A percentile compares a stretch with the other conserved stretches of the same genome.
Conservation (phyloP, 441 rosid genomes). For the Populus hybrid region DNA sequence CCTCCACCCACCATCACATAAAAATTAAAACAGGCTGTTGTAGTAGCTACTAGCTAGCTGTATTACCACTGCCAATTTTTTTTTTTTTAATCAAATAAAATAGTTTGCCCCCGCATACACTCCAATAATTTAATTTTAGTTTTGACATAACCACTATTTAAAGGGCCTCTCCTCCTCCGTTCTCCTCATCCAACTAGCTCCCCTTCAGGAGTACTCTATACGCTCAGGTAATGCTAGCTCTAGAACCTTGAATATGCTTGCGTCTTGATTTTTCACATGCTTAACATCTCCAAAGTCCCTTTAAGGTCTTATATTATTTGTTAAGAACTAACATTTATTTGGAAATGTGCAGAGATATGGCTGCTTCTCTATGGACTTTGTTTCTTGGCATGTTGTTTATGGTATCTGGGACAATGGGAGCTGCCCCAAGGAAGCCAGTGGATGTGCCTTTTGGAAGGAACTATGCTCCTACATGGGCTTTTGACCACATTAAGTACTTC, state of each 20-base stretch:
- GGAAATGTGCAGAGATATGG: conserved; percentile 33
- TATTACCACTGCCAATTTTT: neutral
- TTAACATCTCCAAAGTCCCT: conserved; percentile 36
- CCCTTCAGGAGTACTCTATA: neutral
- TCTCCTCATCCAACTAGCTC: neutral
- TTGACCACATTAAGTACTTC: conserved; percentile 75
- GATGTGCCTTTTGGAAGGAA: conserved; percentile 66
- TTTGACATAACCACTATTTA: conserved; percentile 19
- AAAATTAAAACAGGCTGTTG: neutral
- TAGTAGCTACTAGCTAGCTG: neutral
- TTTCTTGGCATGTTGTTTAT: conserved; percentile 41
- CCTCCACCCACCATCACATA: neutral
- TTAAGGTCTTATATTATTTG: neutral
- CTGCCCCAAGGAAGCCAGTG: conserved; percentile 45
- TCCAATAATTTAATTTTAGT: conserved; percentile 5
- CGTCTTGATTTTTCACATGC: conserved; percentile 68
- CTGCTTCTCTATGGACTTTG: conserved; percentile 30
- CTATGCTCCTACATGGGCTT: conserved; percentile 80
- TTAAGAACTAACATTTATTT: neutral
- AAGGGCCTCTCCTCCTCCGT: conserved; percentile 6
- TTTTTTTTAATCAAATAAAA: neutral
- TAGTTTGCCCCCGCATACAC: neutral
- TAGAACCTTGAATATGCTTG: conserved; percentile 29
- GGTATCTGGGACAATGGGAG: conserved; percentile 42
- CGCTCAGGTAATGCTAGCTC: conserved; percentile 12